Base-by-base conservation (phyloP, 257 asterid genomes). In the Solanum commersonii region DNA sequence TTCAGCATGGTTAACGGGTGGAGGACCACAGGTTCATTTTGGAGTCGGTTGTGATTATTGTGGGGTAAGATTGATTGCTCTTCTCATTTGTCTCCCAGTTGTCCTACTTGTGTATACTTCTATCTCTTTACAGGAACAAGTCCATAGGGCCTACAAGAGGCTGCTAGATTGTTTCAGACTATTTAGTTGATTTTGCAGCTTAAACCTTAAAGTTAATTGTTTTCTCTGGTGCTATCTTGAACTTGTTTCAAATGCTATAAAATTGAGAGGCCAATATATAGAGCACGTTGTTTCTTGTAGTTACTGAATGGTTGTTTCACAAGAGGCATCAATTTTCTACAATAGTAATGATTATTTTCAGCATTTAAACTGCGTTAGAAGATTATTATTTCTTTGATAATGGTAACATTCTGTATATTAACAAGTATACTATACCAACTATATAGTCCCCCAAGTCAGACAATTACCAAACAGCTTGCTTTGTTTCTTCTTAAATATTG, bases 41-140 rank as follows among this genome's bases (percentile, higher is more conserved):
- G 89, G 79, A 25, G 93, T 78, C 73, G 98, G 98, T 78, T 95
- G 98, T 89, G 98, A 95, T 91, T 91, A 91, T 87, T 95, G 98
- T 87, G 98, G 98, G 96, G 98, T 95, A 94, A 90, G 76, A 70
- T 72, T 27, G 15, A 31, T 49, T 46, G 35, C 68, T 77, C 44
- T 49, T 73, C 74, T 59, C 31, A 37, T 86, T 85, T 34, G 16
- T 88, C 73, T 23, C 15, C 33, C 25, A 22, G 31, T 34, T 60
- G 23, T 22, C 87, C 60, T 40, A 27, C 6, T 63, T 67, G 65
- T 67, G 27, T 74, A 7, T 14, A 70, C 25, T 35, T 14, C 73
- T 86, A 52, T 29, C 79, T 60, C 20, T 49, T 38, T 65, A 38
- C 20, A 12, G 81, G 63, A 67, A 71, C 74, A 37, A 63, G 56